Evolutionary conservation across 78 protist genomes (phyloP).

Genomic region (Dictyostelium citrinum): DNA sequence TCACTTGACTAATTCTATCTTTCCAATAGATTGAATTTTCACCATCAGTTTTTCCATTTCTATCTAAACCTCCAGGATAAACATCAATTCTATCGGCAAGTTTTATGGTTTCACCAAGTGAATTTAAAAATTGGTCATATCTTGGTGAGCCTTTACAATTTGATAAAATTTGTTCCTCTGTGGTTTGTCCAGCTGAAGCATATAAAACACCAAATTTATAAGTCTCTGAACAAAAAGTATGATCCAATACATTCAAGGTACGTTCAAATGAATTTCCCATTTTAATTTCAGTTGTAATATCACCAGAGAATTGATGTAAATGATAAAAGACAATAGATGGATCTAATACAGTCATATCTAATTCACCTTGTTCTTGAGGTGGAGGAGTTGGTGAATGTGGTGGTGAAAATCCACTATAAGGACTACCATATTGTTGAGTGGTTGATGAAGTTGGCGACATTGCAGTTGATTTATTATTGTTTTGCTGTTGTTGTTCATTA

Average conservation of each 20-base stretch:
- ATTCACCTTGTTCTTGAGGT: background rate
- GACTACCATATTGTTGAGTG: background rate
- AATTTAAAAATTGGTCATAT: slow-evolving; percentile 51
- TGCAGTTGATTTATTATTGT: background rate
- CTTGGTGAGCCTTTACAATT: slow-evolving; percentile 75
- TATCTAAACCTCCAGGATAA: slow-evolving; percentile 81
- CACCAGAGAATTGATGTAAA: slow-evolving; percentile 71
- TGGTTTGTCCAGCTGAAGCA: slow-evolving; percentile 38
- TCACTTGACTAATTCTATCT: slow-evolving; percentile 48
- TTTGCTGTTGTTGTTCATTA: background rate
- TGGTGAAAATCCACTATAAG: slow-evolving; percentile 30
- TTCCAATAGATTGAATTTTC: slow-evolving; percentile 76
- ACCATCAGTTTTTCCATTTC: slow-evolving; percentile 77
- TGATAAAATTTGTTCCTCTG: slow-evolving; percentile 72
- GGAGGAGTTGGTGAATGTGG: slow-evolving; percentile 67
- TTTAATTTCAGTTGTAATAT: slow-evolving; percentile 60
- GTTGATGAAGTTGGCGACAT: slow-evolving; percentile 20
- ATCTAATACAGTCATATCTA: slow-evolving; percentile 41
- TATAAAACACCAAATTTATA: slow-evolving; percentile 72
- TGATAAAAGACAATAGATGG: slow-evolving; percentile 69
- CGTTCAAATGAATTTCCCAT: slow-evolving; percentile 59
- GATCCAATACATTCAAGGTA: slow-evolving; percentile 50
- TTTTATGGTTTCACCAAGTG: slow-evolving; percentile 35
- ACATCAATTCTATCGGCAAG: slow-evolving; percentile 63
- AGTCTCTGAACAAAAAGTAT: slow-evolving; percentile 71